Evolutionary conservation across 768 basidiomycete species (phyloP), one percentile per base, ranked within the genome.

Genomic region (Lyophyllum decastes): DNA sequence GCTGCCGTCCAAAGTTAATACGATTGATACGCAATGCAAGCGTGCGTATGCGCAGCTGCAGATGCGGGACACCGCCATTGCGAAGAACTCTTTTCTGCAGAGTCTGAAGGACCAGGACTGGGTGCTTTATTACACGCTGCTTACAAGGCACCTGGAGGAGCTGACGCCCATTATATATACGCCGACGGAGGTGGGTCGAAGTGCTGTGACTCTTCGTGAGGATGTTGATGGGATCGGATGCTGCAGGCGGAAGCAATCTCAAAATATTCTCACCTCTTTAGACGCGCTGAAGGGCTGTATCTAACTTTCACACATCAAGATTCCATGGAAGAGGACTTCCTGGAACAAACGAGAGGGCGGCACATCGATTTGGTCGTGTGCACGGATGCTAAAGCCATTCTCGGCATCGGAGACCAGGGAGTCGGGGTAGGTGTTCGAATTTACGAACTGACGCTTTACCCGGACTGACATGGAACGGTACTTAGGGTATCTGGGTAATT

Each of bases 321-420:
- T 43, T 70, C 76, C 7, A 92, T 94, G 88, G 90, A 92, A 64
- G 79, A 86, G 59, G 86, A 87, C 60, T 90, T 90, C 65, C 70
- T 93, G 22, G 87, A 88, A 63, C 82, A 85, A 64, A 87, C 82
- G 1, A 76, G 73, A 33, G 84, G 81, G 7, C 74, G 78, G 25
- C 74, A 86, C 25, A 83, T 95, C 54, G 88, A 94, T 59, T 76
- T 95, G 22, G 79, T 95, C 50, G 91, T 95, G 24, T 88, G 88
- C 54, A 89, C 91, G 0, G 94, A 95, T 68, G 84, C 88, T 4
- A 92, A 94, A 64, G 90, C 90, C 0, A 94, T 95, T 57, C 75
- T 95, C 10, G 94, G 94, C 16, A 82, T 82, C 50, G 81, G 81
- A 1, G 81, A 82, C 66, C 81, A 82, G 61, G 81, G 93, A 55